Percentiles rank a stretch among this genome's conserved stretches.
phyloP scores from a whole-genome alignment of 192 early-diverging fungal genomes.

The Nowakowskiella sp. region DNA sequence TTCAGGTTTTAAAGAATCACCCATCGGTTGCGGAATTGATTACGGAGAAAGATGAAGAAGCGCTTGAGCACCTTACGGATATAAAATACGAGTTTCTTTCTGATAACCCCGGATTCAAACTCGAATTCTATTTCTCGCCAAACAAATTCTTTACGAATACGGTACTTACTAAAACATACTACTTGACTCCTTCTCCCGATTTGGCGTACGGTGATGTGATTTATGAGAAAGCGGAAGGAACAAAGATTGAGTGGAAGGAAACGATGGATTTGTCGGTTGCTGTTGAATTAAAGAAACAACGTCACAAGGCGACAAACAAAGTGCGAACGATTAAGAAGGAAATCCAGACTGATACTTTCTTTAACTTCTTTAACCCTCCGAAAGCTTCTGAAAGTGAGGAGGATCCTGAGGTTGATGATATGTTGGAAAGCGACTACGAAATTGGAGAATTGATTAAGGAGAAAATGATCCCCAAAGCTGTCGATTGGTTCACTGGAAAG shows the following conservation, averaged over 20 bases:
- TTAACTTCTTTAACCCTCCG: conserved; percentile 86
- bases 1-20: conserved; percentile 85
- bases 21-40: conserved; percentile 72
- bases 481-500: conserved; percentile 99
- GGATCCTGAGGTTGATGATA: conserved; percentile 72
- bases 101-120: conserved; percentile 84
- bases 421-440: conserved; percentile 91
- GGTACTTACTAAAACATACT: conserved; percentile 88
- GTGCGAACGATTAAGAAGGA: conserved; percentile 95
- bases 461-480: conserved; percentile 87
- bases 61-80: conserved; percentile 81
- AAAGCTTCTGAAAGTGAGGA: conserved; percentile 60
- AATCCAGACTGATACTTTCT: conserved; percentile 94
- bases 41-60: conserved; percentile 84
- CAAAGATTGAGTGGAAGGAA: conserved; percentile 92
- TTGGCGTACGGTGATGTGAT: conserved; percentile 73
- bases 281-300: conserved; percentile 97
- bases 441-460: conserved; percentile 98
- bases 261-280: conserved; percentile 90
- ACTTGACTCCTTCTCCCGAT: conserved; percentile 62
- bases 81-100: conserved; percentile 75
- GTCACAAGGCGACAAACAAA: conserved; percentile 97
- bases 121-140: conserved; percentile 83
- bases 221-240: conserved; percentile 88
- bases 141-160: conserved; percentile 89